Evolutionary conservation across 495 filamentous ascomycete genomes (phyloP), one percentile per base, ranked within the genome.

Genomic region (Penicillium parvum): DNA sequence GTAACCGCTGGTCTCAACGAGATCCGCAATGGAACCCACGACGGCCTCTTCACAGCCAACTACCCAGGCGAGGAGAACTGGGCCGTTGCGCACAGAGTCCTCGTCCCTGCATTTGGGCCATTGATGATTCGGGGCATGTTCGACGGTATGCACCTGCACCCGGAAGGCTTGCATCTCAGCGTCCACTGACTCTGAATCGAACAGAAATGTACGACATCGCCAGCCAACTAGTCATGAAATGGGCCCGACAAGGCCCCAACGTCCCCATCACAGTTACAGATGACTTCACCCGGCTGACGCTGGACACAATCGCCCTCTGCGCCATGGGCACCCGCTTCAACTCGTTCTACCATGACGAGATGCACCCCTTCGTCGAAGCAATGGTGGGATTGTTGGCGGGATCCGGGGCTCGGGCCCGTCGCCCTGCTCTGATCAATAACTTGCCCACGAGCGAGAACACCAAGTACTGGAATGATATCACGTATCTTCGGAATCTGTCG

Each of bases 261-360:
- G 48, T 71, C 12, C 63, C 72, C 12, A 85, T 89, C 48, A 60
- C 64, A 18, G 77, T 78, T 1, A 72, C 78, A 0, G 83, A 83
- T n/a, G 83, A 88, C 58, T 87, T 90, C 45, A 89, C 86, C 2
- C 76, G 84, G 7, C 60, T 90, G 27, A 82, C 83, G 2, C 71
- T 90, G 9, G 85, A 90, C 49, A 83, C 82, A 0, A 76, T 89
- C 15, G 81, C 82, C 4, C 71, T 89, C 9, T 87, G 82, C 51
- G 65, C 85, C 0, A 86, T 90, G 83, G 79, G 77, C 20, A 82
- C 71, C 30, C 78, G 85, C 12, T 90, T 89, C 69, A 89, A 90
- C 52, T 81, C 76, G 8, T 88, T 82, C 59, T 88, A 88, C 49
- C 68, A 71, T 22, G 77, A 84, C 18, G 72, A 81, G 0, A 52